Evolutionary conservation across 257 asterid genomes (phyloP).

Genomic region (Mentha longifolia): DNA sequence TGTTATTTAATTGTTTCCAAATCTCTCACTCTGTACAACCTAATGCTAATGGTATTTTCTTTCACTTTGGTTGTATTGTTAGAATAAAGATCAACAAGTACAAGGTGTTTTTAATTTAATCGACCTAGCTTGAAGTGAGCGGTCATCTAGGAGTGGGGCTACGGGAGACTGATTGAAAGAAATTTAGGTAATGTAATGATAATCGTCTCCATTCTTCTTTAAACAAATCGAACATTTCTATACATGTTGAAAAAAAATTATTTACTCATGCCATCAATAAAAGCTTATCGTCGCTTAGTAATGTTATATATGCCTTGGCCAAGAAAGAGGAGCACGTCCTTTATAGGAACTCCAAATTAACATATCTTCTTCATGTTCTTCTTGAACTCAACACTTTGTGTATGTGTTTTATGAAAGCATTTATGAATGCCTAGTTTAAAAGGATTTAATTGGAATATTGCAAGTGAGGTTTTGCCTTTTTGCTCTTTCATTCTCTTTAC

Average conservation of each 20-base stretch:
- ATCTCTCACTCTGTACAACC: not conserved
- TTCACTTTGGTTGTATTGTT: slow-evolving; percentile 29
- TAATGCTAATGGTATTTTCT: not conserved
- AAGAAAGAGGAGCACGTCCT: slow-evolving; percentile 97
- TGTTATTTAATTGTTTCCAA: not conserved
- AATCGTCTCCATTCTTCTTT: not conserved
- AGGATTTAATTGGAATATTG: too few species aligned
- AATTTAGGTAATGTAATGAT: slow-evolving; percentile 66
- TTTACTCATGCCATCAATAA: slow-evolving; percentile 81
- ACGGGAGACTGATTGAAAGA: slow-evolving; percentile 93
- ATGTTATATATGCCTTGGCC: slow-evolving; percentile 92
- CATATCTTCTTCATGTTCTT: slow-evolving; percentile 95
- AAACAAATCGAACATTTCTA: slow-evolving; percentile 5
- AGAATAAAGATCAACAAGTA: slow-evolving; percentile 94
- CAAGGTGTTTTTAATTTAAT: slow-evolving; percentile 86
- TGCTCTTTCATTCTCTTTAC: too few species aligned
- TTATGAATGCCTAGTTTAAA: too few species aligned
- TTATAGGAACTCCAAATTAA: slow-evolving; percentile 90
- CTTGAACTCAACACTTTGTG: slow-evolving; percentile 32
- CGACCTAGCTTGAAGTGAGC: slow-evolving; percentile 98
- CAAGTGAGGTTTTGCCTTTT: too few species aligned
- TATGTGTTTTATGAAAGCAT: too few species aligned
- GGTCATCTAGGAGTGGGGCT: slow-evolving; percentile 87
- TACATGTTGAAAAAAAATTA: not conserved
- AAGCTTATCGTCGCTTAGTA: slow-evolving; percentile 84